Base-by-base conservation (phyloP, 2,329 filamentous ascomycete genomes). In the Sclerotinia nivalis region DNA sequence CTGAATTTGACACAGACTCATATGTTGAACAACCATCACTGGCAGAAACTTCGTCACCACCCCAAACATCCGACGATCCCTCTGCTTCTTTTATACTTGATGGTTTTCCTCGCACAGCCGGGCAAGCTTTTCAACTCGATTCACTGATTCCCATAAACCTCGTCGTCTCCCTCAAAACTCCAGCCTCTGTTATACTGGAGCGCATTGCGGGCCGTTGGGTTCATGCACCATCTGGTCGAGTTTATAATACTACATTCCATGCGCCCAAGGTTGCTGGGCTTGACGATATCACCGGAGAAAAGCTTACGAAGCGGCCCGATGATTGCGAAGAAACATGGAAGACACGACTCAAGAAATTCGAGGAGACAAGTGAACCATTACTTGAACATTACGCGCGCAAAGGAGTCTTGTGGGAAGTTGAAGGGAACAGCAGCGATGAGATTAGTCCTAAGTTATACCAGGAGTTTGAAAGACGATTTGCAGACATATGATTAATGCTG, bases 221-320 rank as follows among this genome's bases (percentile, higher is more conserved):
- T 54, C 96, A 99, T 81, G 91, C 92, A 76, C 89, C 93, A 0
- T 97, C 93, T 0, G 96, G 96, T 1, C 87, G 96, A 40, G 91
- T 97, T 22, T 99, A 99, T 84, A 99, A 99, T 80, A 96, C 93
- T 2, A 89, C 89, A 0, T 99, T 97, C 83, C 93, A 98, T 78
- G 86, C 91, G 10, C 96, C 96, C 0, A 91, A 90, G 74, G 88
- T 94, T 1, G 81, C 88, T 0, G 95, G 96, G 37, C 87, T 85
- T 74, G 96, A 99, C 80, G 96, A 99, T 79, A 78, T 97, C 61
- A 99, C 96, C 0, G 96, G 96, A 22, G 96, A 99, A 79, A 84
- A 86, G 31, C 84, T 99, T 72, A 90, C 91, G 7, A 91, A 96
- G 79, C 86, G 96, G 69, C 84, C 90, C 10, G 96, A 99, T 77